Evolutionary conservation across 495 filamentous ascomycete genomes (phyloP).

Genomic region (Chlorociboria aeruginascens): DNA sequence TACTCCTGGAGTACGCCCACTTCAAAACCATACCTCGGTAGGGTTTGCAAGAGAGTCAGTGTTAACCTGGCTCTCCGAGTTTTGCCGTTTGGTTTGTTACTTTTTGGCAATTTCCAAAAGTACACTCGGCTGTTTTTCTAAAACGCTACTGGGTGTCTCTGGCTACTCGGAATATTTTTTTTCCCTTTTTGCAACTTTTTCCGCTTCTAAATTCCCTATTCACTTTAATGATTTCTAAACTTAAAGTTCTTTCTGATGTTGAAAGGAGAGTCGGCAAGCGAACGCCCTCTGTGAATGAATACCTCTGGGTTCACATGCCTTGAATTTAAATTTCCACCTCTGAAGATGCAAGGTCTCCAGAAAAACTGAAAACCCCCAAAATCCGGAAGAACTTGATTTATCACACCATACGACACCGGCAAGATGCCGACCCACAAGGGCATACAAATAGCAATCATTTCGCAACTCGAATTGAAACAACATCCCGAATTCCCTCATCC

Average conservation of each 20-base stretch:
- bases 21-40: too few species aligned
- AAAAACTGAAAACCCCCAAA: too few species aligned
- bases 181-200: background rate
- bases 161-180: too few species aligned
- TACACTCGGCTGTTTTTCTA: too few species aligned
- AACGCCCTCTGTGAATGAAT: too few species aligned
- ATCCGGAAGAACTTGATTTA: background rate
- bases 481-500: slow-evolving; percentile 38
- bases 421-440: slow-evolving; percentile 37
- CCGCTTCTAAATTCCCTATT: background rate
- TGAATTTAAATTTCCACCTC: background rate
- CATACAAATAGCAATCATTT: slow-evolving; percentile 26
- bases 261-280: too few species aligned
- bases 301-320: background rate
- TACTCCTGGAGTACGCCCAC: too few species aligned
- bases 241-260: too few species aligned
- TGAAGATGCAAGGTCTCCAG: background rate
- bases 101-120: background rate
- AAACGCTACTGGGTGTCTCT: too few species aligned
- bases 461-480: slow-evolving; percentile 3
- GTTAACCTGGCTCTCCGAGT: background rate
- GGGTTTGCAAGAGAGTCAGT: too few species aligned
- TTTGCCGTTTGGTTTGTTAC: background rate
- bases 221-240: too few species aligned
- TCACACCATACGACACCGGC: background rate